phyloP scores from a whole-genome alignment of 306 rosid species.

The Albizia julibrissin region DNA sequence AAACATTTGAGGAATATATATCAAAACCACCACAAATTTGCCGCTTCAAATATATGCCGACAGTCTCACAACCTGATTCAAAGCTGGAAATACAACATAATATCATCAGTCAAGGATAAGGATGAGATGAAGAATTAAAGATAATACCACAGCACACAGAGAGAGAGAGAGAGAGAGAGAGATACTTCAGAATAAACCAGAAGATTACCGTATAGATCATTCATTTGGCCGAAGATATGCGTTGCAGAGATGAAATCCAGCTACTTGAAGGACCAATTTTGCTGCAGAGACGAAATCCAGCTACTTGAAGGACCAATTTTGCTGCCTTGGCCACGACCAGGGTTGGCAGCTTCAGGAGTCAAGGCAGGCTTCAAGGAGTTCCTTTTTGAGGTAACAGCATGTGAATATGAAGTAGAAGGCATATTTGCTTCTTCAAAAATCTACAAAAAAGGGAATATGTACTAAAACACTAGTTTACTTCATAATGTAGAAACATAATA shows the following conservation, averaged over 20 bases:
- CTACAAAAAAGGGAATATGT: slow-evolving; percentile 45
- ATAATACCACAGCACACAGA: slow-evolving; percentile 18
- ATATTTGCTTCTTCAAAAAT: slow-evolving; percentile 54
- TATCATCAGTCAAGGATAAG: slow-evolving; percentile 35
- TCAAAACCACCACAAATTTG: slow-evolving; percentile 45
- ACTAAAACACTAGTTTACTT: slow-evolving; percentile 6
- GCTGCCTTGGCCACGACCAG: slow-evolving; percentile 58
- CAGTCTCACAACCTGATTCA: slow-evolving; percentile 41
- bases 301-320: slow-evolving; percentile 82
- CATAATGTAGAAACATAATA: slow-evolving; percentile 18
- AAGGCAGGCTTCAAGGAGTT: slow-evolving; percentile 57
- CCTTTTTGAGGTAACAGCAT: slow-evolving; percentile 64
- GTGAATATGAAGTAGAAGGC: slow-evolving; percentile 65
- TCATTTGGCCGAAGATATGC: slow-evolving; percentile 82
- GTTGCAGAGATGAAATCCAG: slow-evolving; percentile 89
- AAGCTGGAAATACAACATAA: slow-evolving; percentile 49
- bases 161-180: background rate
- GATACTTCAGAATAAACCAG: background rate
- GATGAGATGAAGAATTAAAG: background rate
- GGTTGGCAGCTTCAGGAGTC: slow-evolving; percentile 64
- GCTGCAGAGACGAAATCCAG: slow-evolving; percentile 71
- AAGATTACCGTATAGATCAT: slow-evolving; percentile 55
- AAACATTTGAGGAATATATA: slow-evolving; percentile 38
- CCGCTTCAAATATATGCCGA: slow-evolving; percentile 47
- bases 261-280: slow-evolving; percentile 83